Evolutionary conservation across 1,139 yeast species (phyloP), one percentile per base, ranked within the genome.

Genomic region (Arxiozyma heterogenica): DNA sequence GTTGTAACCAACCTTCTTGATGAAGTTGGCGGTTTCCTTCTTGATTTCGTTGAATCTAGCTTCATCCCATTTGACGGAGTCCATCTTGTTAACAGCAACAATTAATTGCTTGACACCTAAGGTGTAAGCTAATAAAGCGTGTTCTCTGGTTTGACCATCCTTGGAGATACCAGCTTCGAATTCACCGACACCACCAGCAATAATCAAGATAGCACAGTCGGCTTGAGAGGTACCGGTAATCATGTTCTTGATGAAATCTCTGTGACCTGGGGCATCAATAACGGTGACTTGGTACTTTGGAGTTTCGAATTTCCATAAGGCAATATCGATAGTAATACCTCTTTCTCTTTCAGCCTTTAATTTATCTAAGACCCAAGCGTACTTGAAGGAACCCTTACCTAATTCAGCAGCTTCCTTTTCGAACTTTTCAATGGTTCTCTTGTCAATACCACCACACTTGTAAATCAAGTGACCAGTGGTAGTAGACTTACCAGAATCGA

Each of bases 81-180:
- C 94, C 94, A 86, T 86, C 89, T 86, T 86, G 91, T 86, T 86
- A 80, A 86, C 82, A 70, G 93, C 94, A 59, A 93, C 96, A 62
- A 93, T 78, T 66, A 93, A 80, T 73, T 84, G 86, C 77, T 88
- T 90, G 58, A 93, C 96, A 75, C 98, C 98, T 74, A 93, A 96
- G 57, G 97, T 93, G 80, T 88, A 93, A 63, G 98, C 98, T 72
- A 93, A 80, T 61, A 93, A 34, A 15, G 39, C 39, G 39, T 34
- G 39, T 34, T 34, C 39, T 34, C 39, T 34, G n/a, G 39, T 34
- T 76, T 93, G 98, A 62, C 98, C 98, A 66, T 98, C 98, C 77
- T 91, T 88, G 78, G 94, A 98, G 71, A 93, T 93, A 61, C 98
- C 98, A 58, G 98, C 94, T 77, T 93, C 98, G 75, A 91, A 93